phyloP scores from a whole-genome alignment of 2,329 filamentous ascomycete species.

The Alternaria brassicae region DNA sequence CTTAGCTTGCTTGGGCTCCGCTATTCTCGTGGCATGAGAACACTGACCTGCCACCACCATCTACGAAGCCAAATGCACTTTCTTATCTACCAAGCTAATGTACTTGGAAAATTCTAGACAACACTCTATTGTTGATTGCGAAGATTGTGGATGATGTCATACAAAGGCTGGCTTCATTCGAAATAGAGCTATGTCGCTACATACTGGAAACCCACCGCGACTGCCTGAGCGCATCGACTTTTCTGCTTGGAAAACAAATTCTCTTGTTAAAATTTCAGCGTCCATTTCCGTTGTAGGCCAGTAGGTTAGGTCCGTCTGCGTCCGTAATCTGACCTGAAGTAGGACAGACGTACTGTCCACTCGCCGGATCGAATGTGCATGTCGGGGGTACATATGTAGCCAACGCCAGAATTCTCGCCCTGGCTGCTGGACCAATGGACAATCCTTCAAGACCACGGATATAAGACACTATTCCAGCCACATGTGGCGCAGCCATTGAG shows the following conservation, averaged over 20 bases:
- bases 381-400: constrained; percentile 21
- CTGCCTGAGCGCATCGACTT: not conserved
- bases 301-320: constrained; percentile 26
- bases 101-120: not conserved
- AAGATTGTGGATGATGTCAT: not conserved
- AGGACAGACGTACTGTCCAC: not conserved
- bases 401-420: constrained; percentile 28
- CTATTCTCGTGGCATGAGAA: not conserved
- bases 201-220: not conserved
- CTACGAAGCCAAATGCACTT: not conserved
- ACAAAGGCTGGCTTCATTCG: not conserved
- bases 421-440: constrained; percentile 26
- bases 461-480: constrained; percentile 73
- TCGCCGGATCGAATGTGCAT: not conserved
- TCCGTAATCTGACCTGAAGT: constrained; percentile 28
- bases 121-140: not conserved
- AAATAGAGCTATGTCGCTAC: not conserved
- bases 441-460: constrained; percentile 62
- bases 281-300: constrained; percentile 40
- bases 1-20: not conserved
- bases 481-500: constrained; percentile 71
- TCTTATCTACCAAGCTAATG: not conserved
- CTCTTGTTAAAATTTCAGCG: not conserved
- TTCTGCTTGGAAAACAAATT: not conserved
- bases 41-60: not conserved